Evolutionary conservation across 2,329 filamentous ascomycete species (phyloP), one percentile per base, ranked within the genome.

Genomic region (Ascochyta clinopodiicola): DNA sequence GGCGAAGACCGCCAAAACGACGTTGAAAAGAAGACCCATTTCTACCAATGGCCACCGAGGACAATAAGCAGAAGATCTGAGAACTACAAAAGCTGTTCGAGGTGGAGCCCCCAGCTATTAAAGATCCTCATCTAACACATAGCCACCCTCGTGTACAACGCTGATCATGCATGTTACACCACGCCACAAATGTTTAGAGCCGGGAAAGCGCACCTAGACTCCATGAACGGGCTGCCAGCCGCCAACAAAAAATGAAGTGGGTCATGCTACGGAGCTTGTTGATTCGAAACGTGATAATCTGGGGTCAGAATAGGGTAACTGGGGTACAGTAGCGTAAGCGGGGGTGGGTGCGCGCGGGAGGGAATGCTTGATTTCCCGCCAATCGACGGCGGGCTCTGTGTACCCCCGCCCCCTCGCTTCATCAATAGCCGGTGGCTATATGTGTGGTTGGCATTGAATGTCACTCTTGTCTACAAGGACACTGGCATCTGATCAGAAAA

Each of bases 21-120:
- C 61, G 52, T 78, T 80, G 69, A 79, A 80, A 40, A 73, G 39
- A 50, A 74, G 72, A 44, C 77, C 78, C 77, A 79, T 80, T 2
- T 35, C 55, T 48, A 38, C 44, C 27, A 24, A 21, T 43, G 47
- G 9, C 24, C 12, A 29, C 8, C 7, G 37, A 15, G 12, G 45
- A 21, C 29, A 34, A 38, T 10, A 12, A 10, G 5, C n/a, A 21
- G 8, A 25, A 24, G 24, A 29, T 17, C 15, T 47, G 38, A 12
- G 22, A 35, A 5, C 25, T 21, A n/a, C 24, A 10, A 4, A 29
- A 24, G 15, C 6, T 32, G 22, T n/a, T 6, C n/a, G 19, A 50
- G 24, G 48, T 24, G 29, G 19, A 10, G 22, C 27, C n/a, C 4
- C 7, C 12, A 37, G 39, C 13, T 40, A 24, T 57, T 52, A 52